phyloP scores from a whole-genome alignment of 495 filamentous ascomycete species.

The Glonium stellatum region DNA sequence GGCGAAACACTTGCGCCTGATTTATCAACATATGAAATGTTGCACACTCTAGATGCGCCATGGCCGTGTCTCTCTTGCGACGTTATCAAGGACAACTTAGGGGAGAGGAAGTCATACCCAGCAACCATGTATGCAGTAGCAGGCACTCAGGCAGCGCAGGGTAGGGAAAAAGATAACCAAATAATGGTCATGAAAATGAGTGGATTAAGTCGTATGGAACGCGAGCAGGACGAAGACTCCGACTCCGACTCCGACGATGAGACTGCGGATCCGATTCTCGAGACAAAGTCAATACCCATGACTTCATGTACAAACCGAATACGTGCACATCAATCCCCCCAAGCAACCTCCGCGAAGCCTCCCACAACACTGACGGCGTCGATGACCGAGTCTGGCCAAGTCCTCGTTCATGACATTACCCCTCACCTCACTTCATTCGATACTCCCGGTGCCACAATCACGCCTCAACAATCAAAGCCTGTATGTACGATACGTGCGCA shows the following conservation, averaged over 20 bases:
- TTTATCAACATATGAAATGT: slow-evolving; percentile 87
- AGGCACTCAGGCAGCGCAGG: slow-evolving; percentile 81
- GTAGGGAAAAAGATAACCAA: slow-evolving; percentile 74
- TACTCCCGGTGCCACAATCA: slow-evolving; percentile 70
- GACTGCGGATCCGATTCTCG: slow-evolving; percentile 83
- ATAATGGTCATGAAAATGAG: slow-evolving; percentile 94
- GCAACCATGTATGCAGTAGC: slow-evolving; percentile 89
- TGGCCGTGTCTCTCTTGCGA: slow-evolving; percentile 98
- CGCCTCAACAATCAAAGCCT: slow-evolving; percentile 76
- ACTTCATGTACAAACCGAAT: slow-evolving; percentile 87
- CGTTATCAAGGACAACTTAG: slow-evolving; percentile 78
- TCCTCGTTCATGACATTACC: slow-evolving; percentile 90
- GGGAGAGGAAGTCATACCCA: slow-evolving; percentile 83
- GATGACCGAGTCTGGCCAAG: slow-evolving; percentile 80
- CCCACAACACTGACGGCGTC: slow-evolving; percentile 78
- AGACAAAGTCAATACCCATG: slow-evolving; percentile 80
- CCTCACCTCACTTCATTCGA: slow-evolving; percentile 83
- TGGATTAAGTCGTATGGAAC: slow-evolving; percentile 77
- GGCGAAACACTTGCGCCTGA: slow-evolving; percentile 89
- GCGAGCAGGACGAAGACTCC: slow-evolving; percentile 63
- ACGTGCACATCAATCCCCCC: slow-evolving; percentile 68
- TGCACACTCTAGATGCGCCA: slow-evolving; percentile 81
- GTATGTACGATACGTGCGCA: slow-evolving; percentile 81
- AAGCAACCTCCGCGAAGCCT: slow-evolving; percentile 59
- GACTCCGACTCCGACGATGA: slow-evolving; percentile 69